These are phyloP conservation scores for Sporobolomyces roseus DNA, from an alignment of 768 basidiomycete genomes.

Conservation along the genomic window DNA sequence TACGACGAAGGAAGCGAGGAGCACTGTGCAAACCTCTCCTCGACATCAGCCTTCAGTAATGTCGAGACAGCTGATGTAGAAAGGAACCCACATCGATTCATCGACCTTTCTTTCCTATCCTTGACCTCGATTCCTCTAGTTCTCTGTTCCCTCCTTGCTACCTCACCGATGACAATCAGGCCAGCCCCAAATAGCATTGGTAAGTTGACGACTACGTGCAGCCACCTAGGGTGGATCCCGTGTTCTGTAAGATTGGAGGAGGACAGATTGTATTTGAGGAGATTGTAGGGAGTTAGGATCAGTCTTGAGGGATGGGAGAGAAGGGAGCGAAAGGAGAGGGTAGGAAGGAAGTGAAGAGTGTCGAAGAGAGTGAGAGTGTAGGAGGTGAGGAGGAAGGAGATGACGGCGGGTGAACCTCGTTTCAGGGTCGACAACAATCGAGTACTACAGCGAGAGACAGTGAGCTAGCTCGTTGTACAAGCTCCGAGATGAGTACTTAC, in stretches of 20 bases:
- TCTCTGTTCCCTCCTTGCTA: too few species aligned
- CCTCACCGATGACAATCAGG: neutral
- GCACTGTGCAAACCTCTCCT: conserved; percentile 1
- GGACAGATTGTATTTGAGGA: conserved; percentile 38
- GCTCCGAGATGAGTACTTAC: too few species aligned
- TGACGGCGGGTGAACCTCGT: neutral
- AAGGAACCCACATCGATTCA: neutral
- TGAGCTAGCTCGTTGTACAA: too few species aligned
- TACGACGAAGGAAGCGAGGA: conserved; percentile 11
- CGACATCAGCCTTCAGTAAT: too few species aligned
- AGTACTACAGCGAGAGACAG: too few species aligned
- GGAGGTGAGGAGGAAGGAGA: conserved; percentile 3
- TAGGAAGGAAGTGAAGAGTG: neutral
- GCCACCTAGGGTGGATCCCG: conserved; percentile 39
- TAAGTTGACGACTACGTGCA: conserved; percentile 38
- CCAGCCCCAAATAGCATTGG: conserved; percentile 37
- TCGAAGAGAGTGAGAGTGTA: neutral
- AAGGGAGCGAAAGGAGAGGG: neutral
- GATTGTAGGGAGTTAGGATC: conserved; percentile 39
- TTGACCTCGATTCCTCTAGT: neutral
- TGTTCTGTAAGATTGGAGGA: conserved; percentile 38
- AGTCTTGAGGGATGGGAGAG: neutral
- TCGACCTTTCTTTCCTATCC: neutral
- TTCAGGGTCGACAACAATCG: neutral
- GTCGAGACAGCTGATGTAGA: too few species aligned